Evolutionary conservation across 1,284 basidiomycete species (phyloP).

Genomic region (Phellinidium pouzarii): DNA sequence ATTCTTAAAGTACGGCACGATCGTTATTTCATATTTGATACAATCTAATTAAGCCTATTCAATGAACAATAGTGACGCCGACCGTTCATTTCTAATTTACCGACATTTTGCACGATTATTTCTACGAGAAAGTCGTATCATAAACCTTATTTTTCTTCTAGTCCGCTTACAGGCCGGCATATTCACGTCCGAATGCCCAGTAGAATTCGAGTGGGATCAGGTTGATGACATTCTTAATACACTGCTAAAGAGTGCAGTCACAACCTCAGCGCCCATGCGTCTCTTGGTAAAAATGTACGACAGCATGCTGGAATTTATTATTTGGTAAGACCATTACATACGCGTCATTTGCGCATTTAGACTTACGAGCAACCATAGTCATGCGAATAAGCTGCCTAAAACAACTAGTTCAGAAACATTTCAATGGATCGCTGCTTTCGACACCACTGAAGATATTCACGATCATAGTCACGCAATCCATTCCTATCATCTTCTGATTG

Average conservation of each 20-base stretch:
- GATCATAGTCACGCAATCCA: neutral
- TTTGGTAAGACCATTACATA: neutral
- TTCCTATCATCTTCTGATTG: neutral
- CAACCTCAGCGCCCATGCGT: neutral
- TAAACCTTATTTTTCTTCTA: neutral
- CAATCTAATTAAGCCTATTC: neutral
- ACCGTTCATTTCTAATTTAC: neutral
- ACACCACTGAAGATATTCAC: neutral
- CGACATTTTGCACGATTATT: neutral
- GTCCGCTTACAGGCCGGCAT: neutral
- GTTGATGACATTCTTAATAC: neutral
- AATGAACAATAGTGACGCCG: neutral
- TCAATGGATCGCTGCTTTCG: neutral
- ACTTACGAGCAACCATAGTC: neutral
- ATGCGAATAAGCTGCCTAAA: neutral
- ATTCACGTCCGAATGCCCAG: neutral
- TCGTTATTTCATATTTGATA: neutral
- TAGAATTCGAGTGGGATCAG: neutral
- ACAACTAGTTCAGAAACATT: neutral
- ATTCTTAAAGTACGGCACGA: neutral
- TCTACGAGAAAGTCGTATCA: neutral
- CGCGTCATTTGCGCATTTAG: neutral
- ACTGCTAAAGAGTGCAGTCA: neutral
- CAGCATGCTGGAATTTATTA: neutral
- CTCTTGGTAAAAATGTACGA: neutral